Evolutionary conservation across 106 monocot genomes (phyloP), one percentile per base, ranked within the genome.

Genomic region (Agapanthus africanus): DNA sequence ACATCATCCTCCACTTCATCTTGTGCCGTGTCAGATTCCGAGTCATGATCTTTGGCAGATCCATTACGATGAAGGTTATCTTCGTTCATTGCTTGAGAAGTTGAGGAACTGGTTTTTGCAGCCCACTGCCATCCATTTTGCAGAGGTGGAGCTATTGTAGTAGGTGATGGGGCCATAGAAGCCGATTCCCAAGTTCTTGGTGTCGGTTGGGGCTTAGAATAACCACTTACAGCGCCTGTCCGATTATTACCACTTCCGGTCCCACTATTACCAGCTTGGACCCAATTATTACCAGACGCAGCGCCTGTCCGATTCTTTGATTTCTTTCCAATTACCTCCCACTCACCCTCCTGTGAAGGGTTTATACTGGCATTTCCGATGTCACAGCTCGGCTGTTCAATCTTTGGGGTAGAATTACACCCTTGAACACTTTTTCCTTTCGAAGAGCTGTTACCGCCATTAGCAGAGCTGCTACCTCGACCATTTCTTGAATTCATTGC

Each of bases 41-140:
- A 80, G 42, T 70, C 71, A 69, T 78, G 28, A 35, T 37, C 38
- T 6, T n/a, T 22, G 23, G 8, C 64, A 22, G 36, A 37, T 64
- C 64, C 66, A n/a, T n/a, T n/a, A n/a, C n/a, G n/a, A n/a, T n/a
- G n/a, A n/a, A n/a, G n/a, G n/a, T n/a, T n/a, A n/a, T n/a, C n/a
- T n/a, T n/a, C n/a, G n/a, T n/a, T n/a, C n/a, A n/a, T n/a, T n/a
- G n/a, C n/a, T n/a, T n/a, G n/a, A n/a, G n/a, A n/a, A n/a, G n/a
- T n/a, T n/a, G n/a, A n/a, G n/a, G n/a, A n/a, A n/a, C n/a, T n/a
- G 28, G 15, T 74, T 76, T 74, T 79, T 27, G 79, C 67, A 15
- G 32, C 63, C 95, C 88, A 89, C 50, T 95, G 70, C 95, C 91
- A 82, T 0, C 91, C 95, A 74, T 74, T 40, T 44, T 75, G 72